Conservation (phyloP, 495 filamentous ascomycete species). For the Saxophila tyrrhenica region DNA sequence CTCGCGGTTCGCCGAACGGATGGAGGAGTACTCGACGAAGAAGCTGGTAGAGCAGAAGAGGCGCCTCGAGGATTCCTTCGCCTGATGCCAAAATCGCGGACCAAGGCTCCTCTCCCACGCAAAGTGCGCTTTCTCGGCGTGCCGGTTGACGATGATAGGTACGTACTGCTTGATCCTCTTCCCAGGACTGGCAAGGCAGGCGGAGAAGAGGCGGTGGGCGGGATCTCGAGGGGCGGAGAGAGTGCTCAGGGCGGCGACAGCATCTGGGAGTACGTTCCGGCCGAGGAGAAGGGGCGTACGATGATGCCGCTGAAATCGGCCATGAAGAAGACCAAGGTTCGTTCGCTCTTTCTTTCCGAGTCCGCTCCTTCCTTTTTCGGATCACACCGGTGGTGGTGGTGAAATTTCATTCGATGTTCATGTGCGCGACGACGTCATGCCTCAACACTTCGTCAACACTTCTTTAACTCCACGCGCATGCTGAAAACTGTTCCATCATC, state of each 20-base stretch:
- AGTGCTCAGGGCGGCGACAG: neutral
- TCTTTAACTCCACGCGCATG: neutral
- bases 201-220: neutral
- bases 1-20: too few relatives aligned
- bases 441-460: neutral
- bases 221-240: neutral
- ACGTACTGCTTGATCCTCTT: too few relatives aligned
- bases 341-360: neutral
- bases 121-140: too few relatives aligned
- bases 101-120: too few relatives aligned
- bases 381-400: too few relatives aligned
- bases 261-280: neutral
- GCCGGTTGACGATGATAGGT: too few relatives aligned
- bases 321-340: neutral
- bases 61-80: too few relatives aligned
- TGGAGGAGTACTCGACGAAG: too few relatives aligned
- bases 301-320: neutral
- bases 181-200: neutral
- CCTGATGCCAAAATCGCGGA: too few relatives aligned
- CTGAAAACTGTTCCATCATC: neutral
- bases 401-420: neutral
- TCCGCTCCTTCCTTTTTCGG: constrained; percentile 8
- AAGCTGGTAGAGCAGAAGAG: too few relatives aligned
- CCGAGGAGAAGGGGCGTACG: neutral
- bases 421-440: neutral